A percentile compares a stretch with the other conserved stretches of the same genome.
phyloP scores from a whole-genome alignment of 192 early-diverging fungal genomes.

The Backusella tuberculispora region DNA sequence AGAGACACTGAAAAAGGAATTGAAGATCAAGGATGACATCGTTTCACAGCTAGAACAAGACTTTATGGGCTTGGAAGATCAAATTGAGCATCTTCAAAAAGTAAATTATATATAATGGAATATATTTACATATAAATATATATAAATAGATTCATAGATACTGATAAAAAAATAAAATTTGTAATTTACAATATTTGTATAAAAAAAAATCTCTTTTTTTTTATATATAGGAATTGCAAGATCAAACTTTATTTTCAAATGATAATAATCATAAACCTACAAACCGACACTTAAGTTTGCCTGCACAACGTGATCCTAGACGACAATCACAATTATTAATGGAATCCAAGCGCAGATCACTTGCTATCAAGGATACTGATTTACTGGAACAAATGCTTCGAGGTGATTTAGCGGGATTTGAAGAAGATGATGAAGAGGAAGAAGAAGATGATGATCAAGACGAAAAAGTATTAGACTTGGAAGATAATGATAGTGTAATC shows the following conservation, averaged over 20 bases:
- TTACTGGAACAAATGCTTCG: slow-evolving; percentile 42
- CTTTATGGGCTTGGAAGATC: slow-evolving; percentile 40
- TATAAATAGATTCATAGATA: background rate
- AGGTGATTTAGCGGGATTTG: slow-evolving; percentile 37
- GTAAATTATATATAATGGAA: slow-evolving; percentile 20
- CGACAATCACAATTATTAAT: slow-evolving; percentile 44
- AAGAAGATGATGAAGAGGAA: background rate
- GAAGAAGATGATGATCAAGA: slow-evolving; percentile 8
- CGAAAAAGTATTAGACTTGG: background rate
- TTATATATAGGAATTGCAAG: slow-evolving; percentile 25
- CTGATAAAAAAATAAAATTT: background rate
- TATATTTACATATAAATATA: background rate
- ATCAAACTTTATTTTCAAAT: slow-evolving; percentile 23
- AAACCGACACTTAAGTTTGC: slow-evolving; percentile 11
- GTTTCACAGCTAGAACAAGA: slow-evolving; percentile 45
- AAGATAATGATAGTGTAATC: background rate
- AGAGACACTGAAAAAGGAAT: slow-evolving; percentile 44
- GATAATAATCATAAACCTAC: background rate
- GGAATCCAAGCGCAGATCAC: slow-evolving; percentile 42
- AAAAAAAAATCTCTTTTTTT: no score
- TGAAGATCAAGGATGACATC: slow-evolving; percentile 42
- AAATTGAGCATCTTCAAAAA: slow-evolving; percentile 36
- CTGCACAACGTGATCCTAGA: slow-evolving; percentile 26
- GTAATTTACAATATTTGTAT: slow-evolving; percentile 3
- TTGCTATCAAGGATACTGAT: slow-evolving; percentile 39